A percentile compares a stretch with the other conserved stretches of the same genome.
Evolutionary conservation across 2,329 filamentous ascomycete genomes (phyloP).

Genomic region (Bipolaris bicolor): DNA sequence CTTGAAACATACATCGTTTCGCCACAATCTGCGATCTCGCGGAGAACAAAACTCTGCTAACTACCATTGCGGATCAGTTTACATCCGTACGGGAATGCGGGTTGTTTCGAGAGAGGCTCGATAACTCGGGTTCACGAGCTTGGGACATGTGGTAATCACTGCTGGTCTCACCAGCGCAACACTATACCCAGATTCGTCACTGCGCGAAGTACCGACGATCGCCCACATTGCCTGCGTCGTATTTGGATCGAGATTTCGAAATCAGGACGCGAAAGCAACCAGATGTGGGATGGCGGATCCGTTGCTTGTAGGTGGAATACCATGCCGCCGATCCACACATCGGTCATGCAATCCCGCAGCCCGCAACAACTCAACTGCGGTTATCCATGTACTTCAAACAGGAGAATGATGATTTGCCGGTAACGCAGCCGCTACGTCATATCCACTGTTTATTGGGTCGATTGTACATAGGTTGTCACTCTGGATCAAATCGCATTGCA

Average conservation of each 20-base stretch:
- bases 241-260: conserved; percentile 5
- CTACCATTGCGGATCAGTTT: not conserved
- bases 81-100: not conserved
- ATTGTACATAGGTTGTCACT: not conserved
- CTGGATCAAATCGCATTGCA: not conserved
- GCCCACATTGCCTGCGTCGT: conserved; percentile 1
- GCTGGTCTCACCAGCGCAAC: conserved; percentile 6
- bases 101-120: not conserved
- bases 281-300: not conserved
- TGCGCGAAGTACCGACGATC: conserved; percentile 5
- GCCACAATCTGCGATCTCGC: not conserved
- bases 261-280: not conserved
- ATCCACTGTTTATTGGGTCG: not conserved
- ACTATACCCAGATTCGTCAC: not conserved
- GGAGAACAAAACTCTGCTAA: not conserved
- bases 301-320: not conserved
- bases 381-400: conserved; percentile 12
- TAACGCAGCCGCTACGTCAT: conserved; percentile 8
- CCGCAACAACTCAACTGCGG: conserved; percentile 8
- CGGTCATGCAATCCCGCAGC: conserved; percentile 5
- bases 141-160: not conserved
- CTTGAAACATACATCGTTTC: conserved; percentile 7
- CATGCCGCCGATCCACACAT: not conserved
- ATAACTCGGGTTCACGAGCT: not conserved
- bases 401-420: not conserved